Evolutionary conservation across 495 filamentous ascomycete species (phyloP).

Genomic region (Penicillium daleae): DNA sequence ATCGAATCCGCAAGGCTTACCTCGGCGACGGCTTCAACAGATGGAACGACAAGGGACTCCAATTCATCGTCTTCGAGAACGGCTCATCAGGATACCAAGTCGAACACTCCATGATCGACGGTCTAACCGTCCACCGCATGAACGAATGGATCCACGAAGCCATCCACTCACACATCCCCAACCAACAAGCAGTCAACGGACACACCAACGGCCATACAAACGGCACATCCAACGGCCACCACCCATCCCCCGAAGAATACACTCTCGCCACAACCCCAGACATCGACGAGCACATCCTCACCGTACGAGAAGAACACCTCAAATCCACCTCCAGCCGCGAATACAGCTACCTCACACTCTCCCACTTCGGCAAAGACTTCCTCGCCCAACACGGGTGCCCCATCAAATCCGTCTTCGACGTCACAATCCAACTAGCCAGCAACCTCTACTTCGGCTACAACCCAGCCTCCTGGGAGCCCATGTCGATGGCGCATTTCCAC

Average conservation of each 20-base stretch:
- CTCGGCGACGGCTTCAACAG: constrained; percentile 6
- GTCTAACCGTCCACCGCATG: constrained; percentile 6
- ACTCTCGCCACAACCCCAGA: neutral
- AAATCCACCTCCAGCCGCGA: neutral
- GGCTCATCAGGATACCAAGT: constrained; percentile 1
- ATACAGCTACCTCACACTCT: neutral
- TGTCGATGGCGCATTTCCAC: constrained; percentile 8
- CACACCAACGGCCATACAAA: neutral
- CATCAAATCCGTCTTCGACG: constrained; percentile 8
- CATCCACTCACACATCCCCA: constrained; percentile 1
- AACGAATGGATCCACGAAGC: constrained; percentile 5
- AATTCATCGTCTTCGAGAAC: neutral
- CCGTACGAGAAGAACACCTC: neutral
- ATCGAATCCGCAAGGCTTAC: constrained; percentile 1
- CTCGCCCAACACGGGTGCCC: neutral
- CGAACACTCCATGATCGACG: constrained; percentile 1
- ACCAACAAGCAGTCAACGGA: too few species aligned
- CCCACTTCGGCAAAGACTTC: constrained; percentile 4
- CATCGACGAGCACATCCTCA: neutral
- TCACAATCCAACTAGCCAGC: constrained; percentile 10
- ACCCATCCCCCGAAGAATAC: neutral
- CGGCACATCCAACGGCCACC: neutral
- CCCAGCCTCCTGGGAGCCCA: constrained; percentile 6
- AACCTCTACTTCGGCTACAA: constrained; percentile 9
- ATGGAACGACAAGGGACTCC: constrained; percentile 7